phyloP scores from a whole-genome alignment of 1,139 yeast genomes.

The Candida pseudoviswanathii region DNA sequence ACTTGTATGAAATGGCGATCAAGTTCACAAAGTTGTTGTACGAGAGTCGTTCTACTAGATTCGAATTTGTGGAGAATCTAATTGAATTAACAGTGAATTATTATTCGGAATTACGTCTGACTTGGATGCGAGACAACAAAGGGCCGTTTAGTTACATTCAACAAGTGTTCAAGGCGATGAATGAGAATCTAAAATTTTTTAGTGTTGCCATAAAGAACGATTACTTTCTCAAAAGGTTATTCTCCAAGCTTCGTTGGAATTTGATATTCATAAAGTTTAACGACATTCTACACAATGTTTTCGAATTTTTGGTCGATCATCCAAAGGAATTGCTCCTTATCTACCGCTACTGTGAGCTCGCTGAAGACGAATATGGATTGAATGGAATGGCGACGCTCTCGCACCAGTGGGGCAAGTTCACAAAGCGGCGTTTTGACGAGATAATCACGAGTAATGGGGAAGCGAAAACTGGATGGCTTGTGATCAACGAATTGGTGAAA shows the following conservation, averaged over 20 bases:
- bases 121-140: slow-evolving; percentile 18
- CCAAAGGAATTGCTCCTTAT: slow-evolving; percentile 21
- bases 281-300: slow-evolving; percentile 19
- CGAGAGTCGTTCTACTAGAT: slow-evolving; percentile 18
- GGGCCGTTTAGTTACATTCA: slow-evolving; percentile 24
- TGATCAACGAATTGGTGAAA: not conserved
- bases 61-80: slow-evolving; percentile 21
- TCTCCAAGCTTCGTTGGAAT: slow-evolving; percentile 31
- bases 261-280: slow-evolving; percentile 32
- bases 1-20: slow-evolving; percentile 13
- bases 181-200: slow-evolving; percentile 22
- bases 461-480: not conserved
- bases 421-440: slow-evolving; percentile 7
- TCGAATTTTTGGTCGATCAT: slow-evolving; percentile 23
- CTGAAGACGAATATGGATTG: slow-evolving; percentile 20
- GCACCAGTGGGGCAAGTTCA: slow-evolving; percentile 24
- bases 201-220: slow-evolving; percentile 27
- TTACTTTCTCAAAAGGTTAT: slow-evolving; percentile 23
- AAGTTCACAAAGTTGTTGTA: slow-evolving; percentile 23
- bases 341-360: slow-evolving; percentile 21
- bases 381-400: slow-evolving; percentile 24
- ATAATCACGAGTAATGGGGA: not conserved
- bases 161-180: slow-evolving; percentile 17
- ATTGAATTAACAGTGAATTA: slow-evolving; percentile 20
- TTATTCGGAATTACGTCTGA: slow-evolving; percentile 19